These are phyloP conservation scores for Cadophora gregata DNA, from an alignment of 2,329 filamentous ascomycete species.

Conservation along the genomic window DNA sequence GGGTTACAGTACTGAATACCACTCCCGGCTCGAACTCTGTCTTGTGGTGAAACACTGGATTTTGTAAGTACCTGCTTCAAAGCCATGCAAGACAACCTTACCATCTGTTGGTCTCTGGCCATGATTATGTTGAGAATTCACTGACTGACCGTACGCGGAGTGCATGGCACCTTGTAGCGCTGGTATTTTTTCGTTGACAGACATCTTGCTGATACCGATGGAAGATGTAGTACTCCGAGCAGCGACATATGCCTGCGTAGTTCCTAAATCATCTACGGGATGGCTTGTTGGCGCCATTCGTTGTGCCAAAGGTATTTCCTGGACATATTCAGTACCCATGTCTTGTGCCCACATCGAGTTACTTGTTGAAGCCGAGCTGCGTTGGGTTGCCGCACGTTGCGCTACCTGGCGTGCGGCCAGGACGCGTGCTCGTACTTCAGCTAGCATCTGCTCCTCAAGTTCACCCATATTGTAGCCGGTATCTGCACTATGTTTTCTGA, in stretches of 20 bases:
- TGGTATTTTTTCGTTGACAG: not conserved
- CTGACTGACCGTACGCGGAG: not conserved
- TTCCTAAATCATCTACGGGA: not conserved
- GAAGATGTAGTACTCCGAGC: not conserved
- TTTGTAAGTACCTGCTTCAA: not conserved
- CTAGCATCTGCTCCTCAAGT: not conserved
- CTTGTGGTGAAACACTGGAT: not conserved
- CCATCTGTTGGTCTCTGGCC: not conserved
- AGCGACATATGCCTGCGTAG: not conserved
- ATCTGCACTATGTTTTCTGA: not conserved
- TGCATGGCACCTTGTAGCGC: not conserved
- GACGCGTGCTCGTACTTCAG: not conserved
- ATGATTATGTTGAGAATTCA: too few relatives aligned
- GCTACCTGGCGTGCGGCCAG: not conserved
- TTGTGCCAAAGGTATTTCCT: not conserved
- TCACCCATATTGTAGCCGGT: not conserved
- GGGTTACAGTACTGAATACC: conserved; percentile 11
- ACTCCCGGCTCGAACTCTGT: conserved; percentile 3
- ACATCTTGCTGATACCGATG: not conserved
- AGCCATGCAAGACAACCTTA: not conserved
- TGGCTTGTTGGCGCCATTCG: not conserved
- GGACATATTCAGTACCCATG: not conserved
- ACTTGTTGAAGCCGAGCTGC: not conserved
- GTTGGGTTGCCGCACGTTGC: not conserved
- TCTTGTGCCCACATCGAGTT: not conserved